phyloP scores from a whole-genome alignment of 2,329 filamentous ascomycete species.

The Verticillium nubilum region DNA sequence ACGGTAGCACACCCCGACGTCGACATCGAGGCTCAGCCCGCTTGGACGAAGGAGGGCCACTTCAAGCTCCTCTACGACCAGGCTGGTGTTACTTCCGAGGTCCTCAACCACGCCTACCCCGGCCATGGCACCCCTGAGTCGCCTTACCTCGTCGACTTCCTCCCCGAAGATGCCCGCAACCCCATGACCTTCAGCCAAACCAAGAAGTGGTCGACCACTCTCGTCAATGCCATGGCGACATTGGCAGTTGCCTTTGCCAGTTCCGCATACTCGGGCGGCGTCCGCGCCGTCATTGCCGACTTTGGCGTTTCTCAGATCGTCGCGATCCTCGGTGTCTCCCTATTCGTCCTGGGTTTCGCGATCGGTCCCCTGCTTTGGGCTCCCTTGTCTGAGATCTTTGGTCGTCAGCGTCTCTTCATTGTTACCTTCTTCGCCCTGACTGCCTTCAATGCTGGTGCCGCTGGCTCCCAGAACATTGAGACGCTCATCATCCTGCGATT shows the following conservation, averaged over 20 bases:
- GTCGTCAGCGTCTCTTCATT: constrained; percentile 54
- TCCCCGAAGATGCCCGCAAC: constrained; percentile 61
- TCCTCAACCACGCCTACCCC: constrained; percentile 49
- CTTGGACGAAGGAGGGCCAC: constrained; percentile 23
- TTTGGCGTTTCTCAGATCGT: constrained; percentile 48
- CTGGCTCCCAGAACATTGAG: constrained; percentile 51
- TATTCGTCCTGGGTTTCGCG: constrained; percentile 59
- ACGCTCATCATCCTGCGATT: constrained; percentile 65
- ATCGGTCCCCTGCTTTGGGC: constrained; percentile 62
- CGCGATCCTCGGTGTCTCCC: constrained; percentile 55
- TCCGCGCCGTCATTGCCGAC: constrained; percentile 45
- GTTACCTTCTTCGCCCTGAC: constrained; percentile 52
- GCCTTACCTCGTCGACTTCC: constrained; percentile 64
- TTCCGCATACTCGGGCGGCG: constrained; percentile 59
- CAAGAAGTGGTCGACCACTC: constrained; percentile 63
- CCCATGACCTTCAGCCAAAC: constrained; percentile 51
- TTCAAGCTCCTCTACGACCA: constrained; percentile 47
- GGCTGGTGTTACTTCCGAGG: constrained; percentile 49
- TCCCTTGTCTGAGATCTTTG: constrained; percentile 59
- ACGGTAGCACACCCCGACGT: constrained; percentile 24
- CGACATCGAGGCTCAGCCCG: constrained; percentile 36
- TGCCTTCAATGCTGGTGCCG: constrained; percentile 55
- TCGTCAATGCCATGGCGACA: constrained; percentile 59
- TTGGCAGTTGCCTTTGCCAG: constrained; percentile 66
- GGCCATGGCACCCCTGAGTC: constrained; percentile 61